Base-by-base conservation (phyloP, 2,329 filamentous ascomycete genomes). In the Dothistroma septosporum region DNA sequence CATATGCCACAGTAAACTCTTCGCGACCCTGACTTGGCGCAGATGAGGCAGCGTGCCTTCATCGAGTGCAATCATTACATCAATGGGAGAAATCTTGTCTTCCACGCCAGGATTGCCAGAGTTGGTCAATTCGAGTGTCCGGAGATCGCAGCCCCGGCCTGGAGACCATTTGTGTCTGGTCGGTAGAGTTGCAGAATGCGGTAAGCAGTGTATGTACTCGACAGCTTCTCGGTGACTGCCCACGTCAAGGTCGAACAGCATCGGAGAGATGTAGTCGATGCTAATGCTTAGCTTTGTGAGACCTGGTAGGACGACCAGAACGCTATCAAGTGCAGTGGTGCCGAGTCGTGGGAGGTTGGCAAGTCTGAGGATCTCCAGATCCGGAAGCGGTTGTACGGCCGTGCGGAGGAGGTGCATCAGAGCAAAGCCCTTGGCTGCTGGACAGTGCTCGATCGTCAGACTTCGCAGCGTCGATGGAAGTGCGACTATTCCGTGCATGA, bases 181-280 rank as follows among this genome's bases (percentile, higher is more conserved):
- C 19, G 60, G 50, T 2, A 53, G 31, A 8, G 56, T 28, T 19
- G 52, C 28, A 6, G 56, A 32, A 53, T 58, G 19, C 7, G 47
- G 56, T 6, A 53, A 16, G 11, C 31, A 24, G 28, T 19, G 37
- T 31, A 37, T 24, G 41, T 55, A 16, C 24, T 61, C 58, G 28
- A 56, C 46, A 19, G 33, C 58, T 47, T 60, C 58, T 32, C 28
- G n/a, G 33, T 53, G 58, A n/a, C 53, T 58, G 6, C 49, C 50
- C 11, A 58, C 59, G 24, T 60, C 64, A 14, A 66, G 63, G 46
- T 74, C 76, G 64, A 80, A 78, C 47, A 76, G 62, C 9, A 70
- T 65, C 3, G 70, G 70, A n/a, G 72, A 77, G 55, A 82, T 77
- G 69, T 80, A 81, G 62, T 81, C 79, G 10, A 79, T 71, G 22